Evolutionary conservation across 108 stramenopile species (phyloP).

Genomic region (Cyclostephanos invisitatus): DNA sequence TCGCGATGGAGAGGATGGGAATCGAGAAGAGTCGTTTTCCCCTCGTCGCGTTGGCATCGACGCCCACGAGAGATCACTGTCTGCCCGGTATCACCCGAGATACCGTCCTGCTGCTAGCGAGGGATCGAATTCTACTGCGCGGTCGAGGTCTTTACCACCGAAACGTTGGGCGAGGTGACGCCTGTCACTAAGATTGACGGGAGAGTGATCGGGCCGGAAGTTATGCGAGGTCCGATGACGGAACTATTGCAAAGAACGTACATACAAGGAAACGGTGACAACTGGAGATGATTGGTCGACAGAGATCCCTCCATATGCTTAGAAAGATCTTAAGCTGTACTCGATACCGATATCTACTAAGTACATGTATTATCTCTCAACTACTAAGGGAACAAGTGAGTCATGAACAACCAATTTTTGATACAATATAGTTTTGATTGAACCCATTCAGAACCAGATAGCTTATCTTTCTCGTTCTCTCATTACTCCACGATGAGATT

Average conservation of each 20-base stretch:
- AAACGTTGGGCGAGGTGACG: conserved; percentile 93
- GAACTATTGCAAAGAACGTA: conserved; percentile 70
- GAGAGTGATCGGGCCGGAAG: conserved; percentile 68
- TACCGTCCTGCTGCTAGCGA: conserved; percentile 69
- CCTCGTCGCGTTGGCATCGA: too few species aligned
- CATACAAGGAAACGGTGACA: conserved; percentile 54
- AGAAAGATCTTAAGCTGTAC: not conserved
- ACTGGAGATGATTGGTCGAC: conserved; percentile 42
- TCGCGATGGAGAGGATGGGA: conserved; percentile 40
- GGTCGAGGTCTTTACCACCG: conserved; percentile 92
- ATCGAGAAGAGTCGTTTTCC: too few species aligned
- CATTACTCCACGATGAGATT: too few species aligned
- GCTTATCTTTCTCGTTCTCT: too few species aligned
- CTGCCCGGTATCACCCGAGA: conserved; percentile 88
- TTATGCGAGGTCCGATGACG: conserved; percentile 62
- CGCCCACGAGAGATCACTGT: conserved; percentile 88
- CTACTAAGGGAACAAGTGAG: too few species aligned
- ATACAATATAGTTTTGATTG: too few species aligned
- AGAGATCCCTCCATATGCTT: conserved; percentile 39
- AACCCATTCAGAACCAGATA: too few species aligned
- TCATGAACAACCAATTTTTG: too few species aligned
- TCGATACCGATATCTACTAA: too few species aligned
- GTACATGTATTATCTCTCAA: too few species aligned
- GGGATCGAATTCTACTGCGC: conserved; percentile 85
- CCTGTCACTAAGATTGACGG: conserved; percentile 91